Conservation (phyloP, 371 early-diverging fungal genomes). For the Apophysomyces variabilis region DNA sequence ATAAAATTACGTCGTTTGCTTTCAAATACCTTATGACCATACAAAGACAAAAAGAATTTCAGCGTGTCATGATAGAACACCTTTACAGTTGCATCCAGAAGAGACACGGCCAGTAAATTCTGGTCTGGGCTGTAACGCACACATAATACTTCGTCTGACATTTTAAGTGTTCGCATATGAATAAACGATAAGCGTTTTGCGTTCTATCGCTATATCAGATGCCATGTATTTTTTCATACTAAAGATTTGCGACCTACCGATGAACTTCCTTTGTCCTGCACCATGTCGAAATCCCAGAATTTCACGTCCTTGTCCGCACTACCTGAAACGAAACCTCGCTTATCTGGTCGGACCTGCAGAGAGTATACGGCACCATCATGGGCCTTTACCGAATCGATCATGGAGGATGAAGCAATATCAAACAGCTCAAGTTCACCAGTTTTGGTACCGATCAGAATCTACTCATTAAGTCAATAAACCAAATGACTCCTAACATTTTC, state of each 20-base stretch:
- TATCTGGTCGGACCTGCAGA: slow-evolving; percentile 86
- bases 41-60: slow-evolving; percentile 94
- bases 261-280: slow-evolving; percentile 36
- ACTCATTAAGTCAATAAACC: not conserved
- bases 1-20: not conserved
- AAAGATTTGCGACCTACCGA: not conserved
- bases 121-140: slow-evolving; percentile 86
- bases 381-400: slow-evolving; percentile 85
- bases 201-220: slow-evolving; percentile 2
- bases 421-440: slow-evolving; percentile 87
- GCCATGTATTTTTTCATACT: not conserved
- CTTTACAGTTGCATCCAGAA: slow-evolving; percentile 95
- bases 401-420: slow-evolving; percentile 80
- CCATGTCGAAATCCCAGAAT: slow-evolving; percentile 92
- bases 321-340: slow-evolving; percentile 89
- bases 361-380: slow-evolving; percentile 91
- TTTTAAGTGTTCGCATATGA: slow-evolving; percentile 88
- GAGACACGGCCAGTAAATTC: slow-evolving; percentile 86
- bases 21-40: slow-evolving; percentile 83
- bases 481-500: slow-evolving; percentile 8
- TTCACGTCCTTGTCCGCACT: slow-evolving; percentile 95
- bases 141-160: slow-evolving; percentile 92
- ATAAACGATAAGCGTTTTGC: slow-evolving; percentile 73
- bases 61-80: slow-evolving; percentile 95
- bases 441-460: slow-evolving; percentile 92